Percentiles rank a stretch among this genome's conserved stretches.
These are phyloP conservation scores for Fusarium solani-melongenae DNA, from an alignment of 2,329 filamentous ascomycete genomes.

Conservation along the genomic window DNA sequence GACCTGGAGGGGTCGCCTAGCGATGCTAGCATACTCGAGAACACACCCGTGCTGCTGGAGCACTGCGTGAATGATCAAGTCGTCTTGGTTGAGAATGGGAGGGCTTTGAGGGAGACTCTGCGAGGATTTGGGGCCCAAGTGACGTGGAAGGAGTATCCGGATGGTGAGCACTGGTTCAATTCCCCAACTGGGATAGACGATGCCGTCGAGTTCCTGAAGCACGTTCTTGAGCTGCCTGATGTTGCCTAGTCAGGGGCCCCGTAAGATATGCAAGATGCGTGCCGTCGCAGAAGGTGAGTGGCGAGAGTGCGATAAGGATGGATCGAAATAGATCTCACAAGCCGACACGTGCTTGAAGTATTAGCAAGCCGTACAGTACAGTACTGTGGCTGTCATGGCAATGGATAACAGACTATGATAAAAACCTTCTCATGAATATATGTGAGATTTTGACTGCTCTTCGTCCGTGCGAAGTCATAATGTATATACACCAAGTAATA, in stretches of 20 bases:
- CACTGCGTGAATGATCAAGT: slow-evolving; percentile 58
- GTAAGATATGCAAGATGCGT: not conserved
- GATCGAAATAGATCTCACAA: not conserved
- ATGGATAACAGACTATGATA: not conserved
- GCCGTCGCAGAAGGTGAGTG: not conserved
- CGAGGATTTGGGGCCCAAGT: slow-evolving; percentile 52
- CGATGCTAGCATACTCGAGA: slow-evolving; percentile 44
- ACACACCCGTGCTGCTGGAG: slow-evolving; percentile 57
- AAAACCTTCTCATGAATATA: not conserved
- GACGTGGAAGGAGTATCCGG: slow-evolving; percentile 54
- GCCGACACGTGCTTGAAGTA: not conserved
- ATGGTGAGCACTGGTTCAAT: slow-evolving; percentile 58
- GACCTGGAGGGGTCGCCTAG: not conserved
- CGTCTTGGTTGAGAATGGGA: slow-evolving; percentile 47
- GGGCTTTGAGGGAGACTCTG: slow-evolving; percentile 44
- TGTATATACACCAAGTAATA: not conserved
- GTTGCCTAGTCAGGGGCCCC: not conserved
- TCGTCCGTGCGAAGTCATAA: not conserved
- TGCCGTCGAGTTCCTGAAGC: slow-evolving; percentile 47
- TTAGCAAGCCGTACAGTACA: not conserved
- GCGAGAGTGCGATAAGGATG: not conserved
- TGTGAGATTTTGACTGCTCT: not conserved
- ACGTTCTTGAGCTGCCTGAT: not conserved
- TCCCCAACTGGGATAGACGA: slow-evolving; percentile 56
- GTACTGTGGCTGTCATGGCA: no score